phyloP scores from a whole-genome alignment of 306 rosid species.

The Calophaca sinica region DNA sequence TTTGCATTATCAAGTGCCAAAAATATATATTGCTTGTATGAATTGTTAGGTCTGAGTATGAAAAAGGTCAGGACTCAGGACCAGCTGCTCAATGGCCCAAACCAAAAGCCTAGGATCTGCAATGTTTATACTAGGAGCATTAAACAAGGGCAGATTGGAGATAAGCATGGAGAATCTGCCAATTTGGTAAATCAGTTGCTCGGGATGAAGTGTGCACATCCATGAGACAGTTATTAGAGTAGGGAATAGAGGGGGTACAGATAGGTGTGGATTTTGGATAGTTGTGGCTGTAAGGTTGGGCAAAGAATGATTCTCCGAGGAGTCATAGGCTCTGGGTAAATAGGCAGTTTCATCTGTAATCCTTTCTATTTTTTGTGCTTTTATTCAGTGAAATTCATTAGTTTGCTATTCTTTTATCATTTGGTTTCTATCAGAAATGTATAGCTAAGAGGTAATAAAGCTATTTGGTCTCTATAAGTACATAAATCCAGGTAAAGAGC shows the following conservation, averaged over 20 bases:
- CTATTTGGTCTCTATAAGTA: slow-evolving; percentile 10
- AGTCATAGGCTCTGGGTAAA: slow-evolving; percentile 1
- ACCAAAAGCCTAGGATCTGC: not conserved
- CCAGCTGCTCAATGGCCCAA: not conserved
- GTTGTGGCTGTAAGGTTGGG: not conserved
- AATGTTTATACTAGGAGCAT: not conserved
- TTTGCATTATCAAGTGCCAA: slow-evolving; percentile 28
- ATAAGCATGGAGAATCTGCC: not conserved
- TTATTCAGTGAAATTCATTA: not conserved
- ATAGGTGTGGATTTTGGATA: slow-evolving; percentile 13
- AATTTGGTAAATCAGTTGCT: not conserved
- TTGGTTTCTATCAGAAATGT: slow-evolving; percentile 14
- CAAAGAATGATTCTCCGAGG: slow-evolving; percentile 12
- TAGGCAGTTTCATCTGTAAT: slow-evolving; percentile 6
- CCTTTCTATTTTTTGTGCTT: not conserved
- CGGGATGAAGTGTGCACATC: not conserved
- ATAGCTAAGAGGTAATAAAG: slow-evolving; percentile 16
- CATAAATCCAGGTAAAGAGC: not conserved
- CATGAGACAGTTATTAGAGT: slow-evolving; percentile 11
- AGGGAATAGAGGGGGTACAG: not conserved
- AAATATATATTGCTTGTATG: slow-evolving; percentile 6
- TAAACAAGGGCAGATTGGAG: not conserved
- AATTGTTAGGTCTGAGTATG: not conserved
- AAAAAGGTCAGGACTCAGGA: slow-evolving; percentile 16
- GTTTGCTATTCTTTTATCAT: not conserved